Conservation (phyloP, 2,329 filamentous ascomycete genomes). For the Teratosphaeria zuluensis region DNA sequence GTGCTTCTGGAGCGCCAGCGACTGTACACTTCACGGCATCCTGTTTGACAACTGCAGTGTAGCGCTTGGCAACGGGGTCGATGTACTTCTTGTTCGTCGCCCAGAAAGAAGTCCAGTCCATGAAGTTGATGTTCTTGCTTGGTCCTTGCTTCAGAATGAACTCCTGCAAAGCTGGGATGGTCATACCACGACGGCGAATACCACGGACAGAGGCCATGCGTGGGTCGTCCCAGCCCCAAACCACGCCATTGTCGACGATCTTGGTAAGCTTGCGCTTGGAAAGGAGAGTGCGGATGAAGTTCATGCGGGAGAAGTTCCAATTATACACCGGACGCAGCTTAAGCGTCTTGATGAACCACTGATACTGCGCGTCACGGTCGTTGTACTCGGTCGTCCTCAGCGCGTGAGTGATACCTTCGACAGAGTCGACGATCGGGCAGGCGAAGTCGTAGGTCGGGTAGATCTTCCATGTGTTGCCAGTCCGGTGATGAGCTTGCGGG, state of each 20-base stretch:
- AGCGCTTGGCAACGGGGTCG: slow-evolving; percentile 38
- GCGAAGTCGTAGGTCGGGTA: slow-evolving; percentile 85
- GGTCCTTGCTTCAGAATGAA: slow-evolving; percentile 81
- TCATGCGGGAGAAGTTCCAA: slow-evolving; percentile 78
- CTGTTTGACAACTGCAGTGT: slow-evolving; percentile 53
- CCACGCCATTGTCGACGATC: slow-evolving; percentile 64
- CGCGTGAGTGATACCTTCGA: slow-evolving; percentile 76
- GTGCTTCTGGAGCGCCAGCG: slow-evolving; percentile 22
- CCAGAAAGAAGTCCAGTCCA: slow-evolving; percentile 66
- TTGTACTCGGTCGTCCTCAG: slow-evolving; percentile 80
- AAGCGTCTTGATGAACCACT: slow-evolving; percentile 71
- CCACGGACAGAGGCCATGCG: slow-evolving; percentile 78
- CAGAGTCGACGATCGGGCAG: slow-evolving; percentile 68
- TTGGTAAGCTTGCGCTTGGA: slow-evolving; percentile 82
- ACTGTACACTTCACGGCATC: slow-evolving; percentile 47
- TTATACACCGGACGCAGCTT: slow-evolving; percentile 68
- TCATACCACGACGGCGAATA: slow-evolving; percentile 68
- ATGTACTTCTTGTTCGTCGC: slow-evolving; percentile 46
- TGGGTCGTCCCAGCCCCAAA: slow-evolving; percentile 80
- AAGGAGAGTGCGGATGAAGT: slow-evolving; percentile 72
- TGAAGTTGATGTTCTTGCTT: slow-evolving; percentile 71
- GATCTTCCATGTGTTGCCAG: slow-evolving; percentile 70
- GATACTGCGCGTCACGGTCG: slow-evolving; percentile 76
- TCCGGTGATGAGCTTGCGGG: slow-evolving; percentile 61
- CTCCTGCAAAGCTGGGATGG: slow-evolving; percentile 66